A percentile compares a stretch with the other conserved stretches of the same genome.
Conservation (phyloP, 257 asterid genomes). For the Primulina huaijiensis region DNA sequence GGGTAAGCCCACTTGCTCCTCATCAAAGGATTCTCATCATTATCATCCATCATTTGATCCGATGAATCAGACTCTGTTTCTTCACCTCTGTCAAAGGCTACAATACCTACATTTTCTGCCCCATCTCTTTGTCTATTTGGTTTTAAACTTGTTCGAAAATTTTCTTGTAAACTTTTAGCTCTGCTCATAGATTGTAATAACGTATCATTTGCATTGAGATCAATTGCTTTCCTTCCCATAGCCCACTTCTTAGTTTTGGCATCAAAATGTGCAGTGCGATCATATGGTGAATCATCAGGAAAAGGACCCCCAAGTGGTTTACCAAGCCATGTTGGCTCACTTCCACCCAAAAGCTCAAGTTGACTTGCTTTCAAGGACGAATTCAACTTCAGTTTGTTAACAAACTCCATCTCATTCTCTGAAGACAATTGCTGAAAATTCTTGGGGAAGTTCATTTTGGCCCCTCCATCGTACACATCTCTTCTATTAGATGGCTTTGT, state of each 20-base stretch:
- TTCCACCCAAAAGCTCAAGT: conserved; percentile 47
- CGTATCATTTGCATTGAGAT: conserved; percentile 43
- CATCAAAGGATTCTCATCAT: conserved; percentile 80
- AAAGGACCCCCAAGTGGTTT: conserved; percentile 46
- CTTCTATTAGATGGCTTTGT: conserved; percentile 60
- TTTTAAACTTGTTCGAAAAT: conserved; percentile 37
- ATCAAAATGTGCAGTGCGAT: conserved; percentile 41
- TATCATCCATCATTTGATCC: conserved; percentile 64
- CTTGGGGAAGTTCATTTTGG: conserved; percentile 45
- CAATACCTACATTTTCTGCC: conserved; percentile 39
- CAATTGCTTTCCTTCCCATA: conserved; percentile 50
- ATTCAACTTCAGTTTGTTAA: conserved; percentile 60
- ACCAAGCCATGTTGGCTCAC: conserved; percentile 51
- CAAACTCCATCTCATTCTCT: conserved; percentile 60
- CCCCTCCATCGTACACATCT: conserved; percentile 49
- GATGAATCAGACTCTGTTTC: conserved; percentile 98
- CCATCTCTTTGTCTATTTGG: conserved; percentile 54
- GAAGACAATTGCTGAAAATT: conserved; percentile 42
- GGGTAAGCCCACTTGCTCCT: conserved; percentile 97
- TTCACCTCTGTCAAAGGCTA: conserved; percentile 48
- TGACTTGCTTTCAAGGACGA: conserved; percentile 53
- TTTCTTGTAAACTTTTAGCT: conserved; percentile 46
- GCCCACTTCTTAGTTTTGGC: conserved; percentile 59
- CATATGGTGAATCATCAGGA: conserved; percentile 46
- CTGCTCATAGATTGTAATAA: conserved; percentile 49